Evolutionary conservation across 768 basidiomycete genomes (phyloP).

Genomic region (Suillus lakei): DNA sequence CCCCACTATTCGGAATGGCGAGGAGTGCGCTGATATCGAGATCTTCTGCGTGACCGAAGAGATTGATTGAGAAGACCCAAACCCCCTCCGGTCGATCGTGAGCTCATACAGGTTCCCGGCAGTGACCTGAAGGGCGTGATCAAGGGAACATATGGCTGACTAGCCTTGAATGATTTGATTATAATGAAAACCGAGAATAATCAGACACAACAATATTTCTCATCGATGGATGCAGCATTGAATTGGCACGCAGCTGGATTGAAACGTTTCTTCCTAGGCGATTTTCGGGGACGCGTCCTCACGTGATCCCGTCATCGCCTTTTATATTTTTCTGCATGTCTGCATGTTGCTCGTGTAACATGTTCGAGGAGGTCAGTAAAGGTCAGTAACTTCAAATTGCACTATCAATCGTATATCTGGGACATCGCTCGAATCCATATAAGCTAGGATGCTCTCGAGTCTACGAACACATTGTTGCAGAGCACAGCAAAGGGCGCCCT

Average conservation of each 20-base stretch:
- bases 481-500: background rate
- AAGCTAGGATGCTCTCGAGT: background rate
- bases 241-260: too few relatives aligned
- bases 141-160: slow-evolving; percentile 1
- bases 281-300: too few relatives aligned
- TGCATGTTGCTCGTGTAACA: too few relatives aligned
- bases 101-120: background rate
- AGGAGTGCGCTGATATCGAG: background rate
- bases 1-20: background rate
- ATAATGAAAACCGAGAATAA: too few relatives aligned
- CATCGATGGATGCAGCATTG: too few relatives aligned
- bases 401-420: background rate
- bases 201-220: too few relatives aligned
- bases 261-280: too few relatives aligned
- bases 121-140: background rate
- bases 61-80: background rate
- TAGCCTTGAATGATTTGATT: background rate
- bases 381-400: background rate
- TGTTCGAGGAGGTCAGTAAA: too few relatives aligned
- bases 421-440: background rate
- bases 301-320: too few relatives aligned
- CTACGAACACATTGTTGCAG: background rate
- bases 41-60: background rate
- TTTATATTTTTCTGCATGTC: too few relatives aligned
- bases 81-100: background rate